Evolutionary conservation across 371 early-diverging fungal genomes (phyloP).

Genomic region (Mucor piriformis): DNA sequence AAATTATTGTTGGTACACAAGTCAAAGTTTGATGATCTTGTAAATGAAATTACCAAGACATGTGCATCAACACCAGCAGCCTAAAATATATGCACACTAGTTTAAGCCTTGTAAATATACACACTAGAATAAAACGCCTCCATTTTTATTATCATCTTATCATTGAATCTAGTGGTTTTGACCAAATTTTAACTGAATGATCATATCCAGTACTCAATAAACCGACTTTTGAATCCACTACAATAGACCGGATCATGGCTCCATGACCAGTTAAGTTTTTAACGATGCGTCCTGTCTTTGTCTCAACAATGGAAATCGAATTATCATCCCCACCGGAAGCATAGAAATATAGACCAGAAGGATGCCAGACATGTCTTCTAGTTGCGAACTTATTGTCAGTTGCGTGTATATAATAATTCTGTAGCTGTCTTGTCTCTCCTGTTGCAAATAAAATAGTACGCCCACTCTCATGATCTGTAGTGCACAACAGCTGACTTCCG

Average conservation of each 20-base stretch:
- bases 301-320: slow-evolving; percentile 61
- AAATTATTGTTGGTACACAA: slow-evolving; percentile 74
- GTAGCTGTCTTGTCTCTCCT: slow-evolving; percentile 51
- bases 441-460: slow-evolving; percentile 68
- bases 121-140: neutral
- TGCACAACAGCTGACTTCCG: slow-evolving; percentile 61
- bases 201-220: slow-evolving; percentile 45
- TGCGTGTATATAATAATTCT: slow-evolving; percentile 68
- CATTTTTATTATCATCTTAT: slow-evolving; percentile 16
- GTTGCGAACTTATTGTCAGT: slow-evolving; percentile 62
- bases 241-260: slow-evolving; percentile 49
- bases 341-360: slow-evolving; percentile 68
- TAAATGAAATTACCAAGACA: slow-evolving; percentile 50
- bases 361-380: slow-evolving; percentile 64
- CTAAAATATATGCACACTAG: neutral
- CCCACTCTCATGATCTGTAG: slow-evolving; percentile 74
- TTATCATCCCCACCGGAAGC: slow-evolving; percentile 68
- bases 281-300: slow-evolving; percentile 55
- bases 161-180: slow-evolving; percentile 10
- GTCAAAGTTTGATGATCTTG: slow-evolving; percentile 60
- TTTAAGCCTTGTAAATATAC: neutral
- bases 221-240: slow-evolving; percentile 32
- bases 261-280: slow-evolving; percentile 56
- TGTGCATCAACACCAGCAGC: slow-evolving; percentile 35
- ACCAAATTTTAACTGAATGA: slow-evolving; percentile 40